Base-by-base conservation (phyloP, 2,329 filamentous ascomycete genomes). In the Colletotrichum endophyticum region DNA sequence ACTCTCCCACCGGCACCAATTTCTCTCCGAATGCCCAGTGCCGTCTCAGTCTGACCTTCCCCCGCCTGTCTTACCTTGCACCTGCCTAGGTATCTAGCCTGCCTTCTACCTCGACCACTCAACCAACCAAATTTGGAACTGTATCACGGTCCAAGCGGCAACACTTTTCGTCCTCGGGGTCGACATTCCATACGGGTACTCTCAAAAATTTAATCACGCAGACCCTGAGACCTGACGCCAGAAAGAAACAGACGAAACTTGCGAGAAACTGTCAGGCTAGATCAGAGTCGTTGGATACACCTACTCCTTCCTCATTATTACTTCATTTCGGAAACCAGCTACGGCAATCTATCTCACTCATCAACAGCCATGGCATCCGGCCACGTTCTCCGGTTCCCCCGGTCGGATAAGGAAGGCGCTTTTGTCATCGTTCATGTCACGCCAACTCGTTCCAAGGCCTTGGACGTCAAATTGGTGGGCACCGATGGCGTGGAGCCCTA, bases 401-500 rank as follows among this genome's bases (percentile, higher is more conserved):
- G 92, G 79, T 89, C 89, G 57, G 90, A 90, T 73, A 84, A 86
- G 73, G 85, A 88, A 62, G 85, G 87, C 63, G 84, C 87, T 19
- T 92, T 90, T 78, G 88, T 95, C 34, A 87, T 96, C 27, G 81
- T 94, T 22, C 89, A 94, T 79, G 89, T 92, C 73, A 86, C 87
- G 3, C 85, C 89, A 27, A 88, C 84, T 72, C 87, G 86, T 49
- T 84, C 86, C 44, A 77, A 87, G 73, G 88, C 89, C 2, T 85
- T 95, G 34, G 93, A 95, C 83, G 83, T 95, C 63, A 92, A 92
- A 81, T 84, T 96, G 34, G 87, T 93, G 39, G 94, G 90, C 39
- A 95, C 94, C 34, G 94, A 96, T 80, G 91, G 92, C 71, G 88
- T 90, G 72, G 89, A 88, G 64, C 89, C 92, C 8, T 95, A 92